phyloP scores from a whole-genome alignment of 441 rosid genomes.

The Syzygium syzygioides region DNA sequence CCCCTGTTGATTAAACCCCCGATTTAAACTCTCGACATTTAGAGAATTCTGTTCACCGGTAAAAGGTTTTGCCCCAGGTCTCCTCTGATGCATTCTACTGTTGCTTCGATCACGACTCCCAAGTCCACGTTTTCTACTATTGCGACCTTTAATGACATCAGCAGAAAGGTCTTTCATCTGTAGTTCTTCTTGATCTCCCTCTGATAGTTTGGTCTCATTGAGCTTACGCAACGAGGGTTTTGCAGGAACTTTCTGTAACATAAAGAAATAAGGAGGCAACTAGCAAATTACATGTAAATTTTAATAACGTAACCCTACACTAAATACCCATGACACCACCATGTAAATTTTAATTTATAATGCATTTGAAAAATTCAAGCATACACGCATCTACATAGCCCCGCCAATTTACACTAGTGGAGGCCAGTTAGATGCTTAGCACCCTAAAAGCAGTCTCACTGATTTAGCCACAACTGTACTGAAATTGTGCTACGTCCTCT shows the following conservation, averaged over 20 bases:
- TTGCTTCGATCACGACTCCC: neutral
- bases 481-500: neutral
- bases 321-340: neutral
- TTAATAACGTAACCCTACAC: neutral
- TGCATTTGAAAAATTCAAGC: neutral
- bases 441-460: neutral
- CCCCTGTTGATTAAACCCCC: slow-evolving; percentile 24
- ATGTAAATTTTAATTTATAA: neutral
- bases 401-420: neutral
- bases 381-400: neutral
- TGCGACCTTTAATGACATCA: neutral
- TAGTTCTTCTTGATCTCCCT: neutral
- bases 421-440: neutral
- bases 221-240: neutral
- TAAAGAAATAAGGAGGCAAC: neutral
- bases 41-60: neutral
- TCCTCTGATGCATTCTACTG: neutral
- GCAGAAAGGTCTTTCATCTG: neutral
- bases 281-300: neutral
- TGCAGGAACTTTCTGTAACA: neutral
- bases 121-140: neutral
- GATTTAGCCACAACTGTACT: neutral
- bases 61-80: neutral
- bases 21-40: slow-evolving; percentile 20
- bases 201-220: neutral